Evolutionary conservation across 495 filamentous ascomycete genomes (phyloP), one percentile per base, ranked within the genome.

Genomic region (Aspergillus heteromorphus): DNA sequence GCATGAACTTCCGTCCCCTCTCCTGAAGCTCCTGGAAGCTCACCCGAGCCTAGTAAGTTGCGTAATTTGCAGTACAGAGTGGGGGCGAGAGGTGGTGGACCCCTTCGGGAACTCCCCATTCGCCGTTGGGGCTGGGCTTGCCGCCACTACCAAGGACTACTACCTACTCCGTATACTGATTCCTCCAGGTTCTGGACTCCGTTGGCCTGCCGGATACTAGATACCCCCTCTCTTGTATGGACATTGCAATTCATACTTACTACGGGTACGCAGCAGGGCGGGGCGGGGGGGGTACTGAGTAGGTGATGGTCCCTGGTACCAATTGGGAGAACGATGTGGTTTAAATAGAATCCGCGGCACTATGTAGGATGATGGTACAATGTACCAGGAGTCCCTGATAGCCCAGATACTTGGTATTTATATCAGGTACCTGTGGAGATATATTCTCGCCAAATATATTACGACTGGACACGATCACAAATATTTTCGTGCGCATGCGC

Each of bases 61-160:
- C 45, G 53, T 55, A 54, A 48, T 49, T 55, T 42, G 20, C n/a
- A 29, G 45, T 31, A 49, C 53, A 34, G 18, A 49, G 53, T 55
- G 53, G 53, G 34, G 53, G 5, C 21, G 2, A 31, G 8, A 17
- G n/a, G 21, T 17, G 14, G 30, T 48, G 43, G 43, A 16, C n/a
- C 20, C 13, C n/a, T 38, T 47, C 43, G 21, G 43, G 43, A 47
- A 29, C 43, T 47, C 23, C 21, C 43, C 23, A 47, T 34, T 41
- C 53, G 45, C 53, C 53, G 53, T 47, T 48, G 20, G 43, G 31
- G 10, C 38, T 54, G 43, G 43, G 11, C 43, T 23, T 38, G 19
- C 36, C 25, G 11, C 6, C 40, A 3, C 23, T 27, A 27, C 23
- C 4, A 7, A 27, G 23, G 3, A 27, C 23, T 27, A 27, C 23